Percentiles rank a stretch among this genome's conserved stretches.
phyloP scores from a whole-genome alignment of 2,329 filamentous ascomycete species.

The Pleomassaria siparia region DNA sequence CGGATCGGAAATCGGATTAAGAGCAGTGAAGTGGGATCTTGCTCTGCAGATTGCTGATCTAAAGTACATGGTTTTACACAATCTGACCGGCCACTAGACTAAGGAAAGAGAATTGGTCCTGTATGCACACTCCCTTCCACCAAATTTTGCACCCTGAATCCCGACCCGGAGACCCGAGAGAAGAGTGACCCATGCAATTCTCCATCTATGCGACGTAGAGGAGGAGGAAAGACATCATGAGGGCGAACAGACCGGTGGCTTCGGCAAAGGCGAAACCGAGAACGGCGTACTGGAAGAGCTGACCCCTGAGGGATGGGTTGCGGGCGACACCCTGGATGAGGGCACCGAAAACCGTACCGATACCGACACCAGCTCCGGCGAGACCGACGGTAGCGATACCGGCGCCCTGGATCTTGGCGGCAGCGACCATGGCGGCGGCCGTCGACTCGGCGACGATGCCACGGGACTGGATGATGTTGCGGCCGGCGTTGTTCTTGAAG shows the following conservation, averaged over 20 bases:
- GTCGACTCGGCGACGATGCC: conserved; percentile 47
- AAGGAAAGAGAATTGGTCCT: conserved; percentile 39
- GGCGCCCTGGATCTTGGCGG: conserved; percentile 47
- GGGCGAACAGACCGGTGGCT: conserved; percentile 70
- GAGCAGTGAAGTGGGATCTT: conserved; percentile 42
- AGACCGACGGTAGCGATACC: conserved; percentile 80
- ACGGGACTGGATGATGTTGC: conserved; percentile 44
- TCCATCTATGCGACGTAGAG: conserved; percentile 46
- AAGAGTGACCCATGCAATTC: conserved; percentile 35
- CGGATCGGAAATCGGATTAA: conserved; percentile 29
- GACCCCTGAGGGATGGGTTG: conserved; percentile 91
- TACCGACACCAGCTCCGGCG: conserved; percentile 91
- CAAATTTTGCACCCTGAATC: conserved; percentile 41
- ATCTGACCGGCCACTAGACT: conserved; percentile 45
- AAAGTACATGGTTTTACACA: conserved; percentile 49
- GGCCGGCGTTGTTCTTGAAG: conserved; percentile 45
- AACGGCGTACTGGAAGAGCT: conserved; percentile 96
- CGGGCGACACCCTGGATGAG: conserved; percentile 87
- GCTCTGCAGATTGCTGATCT: conserved; percentile 46
- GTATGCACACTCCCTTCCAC: conserved; percentile 44
- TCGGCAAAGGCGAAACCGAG: conserved; percentile 94
- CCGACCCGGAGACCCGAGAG: conserved; percentile 38
- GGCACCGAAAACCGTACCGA: conserved; percentile 89
- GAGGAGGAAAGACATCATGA: conserved; percentile 52
- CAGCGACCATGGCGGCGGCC: conserved; percentile 46